Evolutionary conservation across 768 basidiomycete genomes (phyloP), one percentile per base, ranked within the genome.

Genomic region (Suillus cothurnatus): DNA sequence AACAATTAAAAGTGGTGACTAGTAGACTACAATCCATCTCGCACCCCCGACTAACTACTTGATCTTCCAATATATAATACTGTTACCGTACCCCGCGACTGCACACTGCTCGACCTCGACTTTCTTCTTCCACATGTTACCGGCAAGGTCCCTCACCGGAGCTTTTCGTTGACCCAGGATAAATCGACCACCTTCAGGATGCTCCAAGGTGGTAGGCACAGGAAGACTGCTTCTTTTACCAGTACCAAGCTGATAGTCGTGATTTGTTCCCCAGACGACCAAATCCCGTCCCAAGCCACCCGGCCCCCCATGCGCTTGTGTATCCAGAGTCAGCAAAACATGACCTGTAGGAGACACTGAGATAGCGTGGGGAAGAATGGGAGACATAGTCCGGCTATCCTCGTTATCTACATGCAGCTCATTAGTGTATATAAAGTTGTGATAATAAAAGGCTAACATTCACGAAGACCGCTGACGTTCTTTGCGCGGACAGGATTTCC

Each of bases 391-490:
- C 63, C 84, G 78, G 15, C 80, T 81, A 28, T 77, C 74, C 65
- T 95, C 93, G 74, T 88, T 87, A 70, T 87, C 93, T 94, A 74
- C 62, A 64, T 56, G 57, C 36, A 31, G 26, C 47, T 49, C 49
- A 38, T 61, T 3, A 65, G 47, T 61, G 62, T 66, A 67, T 65
- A 47, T 23, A 64, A n/a, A 38, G 50, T 39, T 32, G n/a, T 50
- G 26, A 38, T 38, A 60, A 64, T 34, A 15, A 26, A 19, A 59
- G n/a, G 38, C 91, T 79, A 71, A 94, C 93, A 97, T 83, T 96
- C 94, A n/a, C 84, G 78, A 31, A 97, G 79, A 14, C 93, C 93
- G 71, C 93, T 94, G 64, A 97, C 82, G 52, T 86, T 87, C 77
- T 88, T 94, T 3, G 91, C 90, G 63, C 88, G 87, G 1, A 86